These are phyloP conservation scores for Lipomyces spencermartinsiae DNA, from an alignment of 805 yeast species.

Conservation along the genomic window DNA sequence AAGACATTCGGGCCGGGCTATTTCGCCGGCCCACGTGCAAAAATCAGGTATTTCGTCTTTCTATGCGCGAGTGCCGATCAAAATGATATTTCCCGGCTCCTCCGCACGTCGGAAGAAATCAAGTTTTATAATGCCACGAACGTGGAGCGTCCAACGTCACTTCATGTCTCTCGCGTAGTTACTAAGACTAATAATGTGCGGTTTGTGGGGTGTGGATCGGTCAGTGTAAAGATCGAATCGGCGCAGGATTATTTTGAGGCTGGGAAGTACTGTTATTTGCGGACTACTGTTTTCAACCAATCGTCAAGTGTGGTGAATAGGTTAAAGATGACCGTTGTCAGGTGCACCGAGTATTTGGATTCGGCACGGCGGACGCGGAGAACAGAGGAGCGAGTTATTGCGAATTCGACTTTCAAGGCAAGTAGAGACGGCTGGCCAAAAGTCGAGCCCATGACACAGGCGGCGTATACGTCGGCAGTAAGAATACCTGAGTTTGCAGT, in stretches of 20 bases:
- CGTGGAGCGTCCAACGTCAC: not conserved
- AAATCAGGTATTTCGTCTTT: constrained; percentile 12
- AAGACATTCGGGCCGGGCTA: constrained; percentile 15
- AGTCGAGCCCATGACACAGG: constrained; percentile 12
- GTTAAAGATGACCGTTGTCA: constrained; percentile 20
- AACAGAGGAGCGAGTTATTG: constrained; percentile 12
- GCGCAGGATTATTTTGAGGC: constrained; percentile 14
- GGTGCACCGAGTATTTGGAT: constrained; percentile 17
- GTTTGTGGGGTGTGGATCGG: constrained; percentile 21
- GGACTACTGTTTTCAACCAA: constrained; percentile 6
- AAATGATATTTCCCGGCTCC: not conserved
- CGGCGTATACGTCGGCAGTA: constrained; percentile 9
- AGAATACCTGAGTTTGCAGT: constrained; percentile 8
- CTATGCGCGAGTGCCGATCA: constrained; percentile 2
- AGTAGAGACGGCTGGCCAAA: constrained; percentile 16
- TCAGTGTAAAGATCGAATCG: constrained; percentile 12
- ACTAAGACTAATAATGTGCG: constrained; percentile 3
- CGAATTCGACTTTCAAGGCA: constrained; percentile 16
- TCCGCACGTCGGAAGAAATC: constrained; percentile 7
- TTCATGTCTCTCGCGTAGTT: not conserved
- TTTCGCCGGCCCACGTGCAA: constrained; percentile 7
- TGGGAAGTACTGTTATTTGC: constrained; percentile 12
- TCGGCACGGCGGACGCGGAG: not conserved
- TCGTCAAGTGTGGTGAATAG: constrained; percentile 11
- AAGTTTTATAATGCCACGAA: constrained; percentile 17